Evolutionary conservation across 2,329 filamentous ascomycete species (phyloP).

Genomic region (Nigrospora sphaerica): DNA sequence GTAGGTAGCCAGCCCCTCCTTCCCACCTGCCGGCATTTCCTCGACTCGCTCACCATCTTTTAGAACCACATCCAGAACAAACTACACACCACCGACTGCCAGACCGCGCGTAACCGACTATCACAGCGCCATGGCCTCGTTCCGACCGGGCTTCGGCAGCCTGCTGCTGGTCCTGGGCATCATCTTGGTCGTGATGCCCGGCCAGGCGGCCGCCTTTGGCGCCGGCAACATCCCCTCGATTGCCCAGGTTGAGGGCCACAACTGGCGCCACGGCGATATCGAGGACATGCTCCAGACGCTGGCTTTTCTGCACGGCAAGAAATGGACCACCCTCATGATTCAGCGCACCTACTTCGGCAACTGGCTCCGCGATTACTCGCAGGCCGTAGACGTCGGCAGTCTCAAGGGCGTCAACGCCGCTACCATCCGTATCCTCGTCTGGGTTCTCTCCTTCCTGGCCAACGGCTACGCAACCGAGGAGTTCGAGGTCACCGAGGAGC

Average conservation of each 20-base stretch:
- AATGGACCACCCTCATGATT: constrained; percentile 75
- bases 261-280: constrained; percentile 70
- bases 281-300: constrained; percentile 76
- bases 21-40: too few species aligned
- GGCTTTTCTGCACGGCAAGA: constrained; percentile 71
- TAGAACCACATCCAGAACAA: too few species aligned
- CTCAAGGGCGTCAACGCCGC: constrained; percentile 72
- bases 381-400: constrained; percentile 74
- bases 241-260: constrained; percentile 56
- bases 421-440: constrained; percentile 72
- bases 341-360: constrained; percentile 80
- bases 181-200: constrained; percentile 49
- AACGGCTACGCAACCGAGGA: constrained; percentile 83
- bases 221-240: constrained; percentile 66
- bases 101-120: neutral
- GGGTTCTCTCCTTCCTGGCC: constrained; percentile 74
- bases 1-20: too few species aligned
- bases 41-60: too few species aligned
- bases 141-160: constrained; percentile 38
- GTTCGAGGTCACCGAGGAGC: constrained; percentile 76
- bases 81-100: too few species aligned
- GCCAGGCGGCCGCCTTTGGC: constrained; percentile 54
- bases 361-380: constrained; percentile 80
- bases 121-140: constrained; percentile 35
- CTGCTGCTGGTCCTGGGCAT: constrained; percentile 46